Conservation (phyloP, 805 yeast genomes). For the Wickerhamomyces pijperi region DNA sequence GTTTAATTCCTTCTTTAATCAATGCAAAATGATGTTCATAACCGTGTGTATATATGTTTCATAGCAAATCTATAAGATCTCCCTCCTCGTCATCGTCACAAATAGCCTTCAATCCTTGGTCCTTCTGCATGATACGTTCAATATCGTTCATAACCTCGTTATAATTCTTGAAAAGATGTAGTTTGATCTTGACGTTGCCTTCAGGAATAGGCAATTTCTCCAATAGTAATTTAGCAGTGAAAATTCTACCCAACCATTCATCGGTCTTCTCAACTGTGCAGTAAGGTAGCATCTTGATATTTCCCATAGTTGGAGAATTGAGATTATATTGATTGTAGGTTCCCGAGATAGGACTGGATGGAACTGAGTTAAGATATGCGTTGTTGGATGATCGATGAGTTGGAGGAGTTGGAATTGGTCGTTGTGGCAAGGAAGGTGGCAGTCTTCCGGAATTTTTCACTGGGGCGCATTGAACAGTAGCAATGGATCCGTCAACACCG, state of each 20-base stretch:
- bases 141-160: too few relatives aligned
- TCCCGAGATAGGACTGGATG: constrained; percentile 1
- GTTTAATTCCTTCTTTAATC: too few relatives aligned
- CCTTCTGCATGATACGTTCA: too few relatives aligned
- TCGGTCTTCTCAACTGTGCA: constrained; percentile 38
- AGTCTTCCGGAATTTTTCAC: background rate
- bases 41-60: too few relatives aligned
- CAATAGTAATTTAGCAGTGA: constrained; percentile 15
- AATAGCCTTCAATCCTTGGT: background rate
- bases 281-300: constrained; percentile 7
- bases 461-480: too few relatives aligned
- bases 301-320: constrained; percentile 8
- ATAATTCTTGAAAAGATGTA: constrained; percentile 9
- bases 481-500: too few relatives aligned
- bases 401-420: constrained; percentile 22
- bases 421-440: constrained; percentile 18
- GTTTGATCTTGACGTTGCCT: constrained; percentile 4
- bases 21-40: too few relatives aligned
- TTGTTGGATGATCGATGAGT: constrained; percentile 10
- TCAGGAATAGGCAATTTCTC: constrained; percentile 4
- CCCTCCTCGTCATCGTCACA: too few relatives aligned
- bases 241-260: constrained; percentile 43
- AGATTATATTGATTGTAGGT: constrained; percentile 1
- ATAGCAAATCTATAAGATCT: background rate
- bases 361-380: constrained; percentile 16